Base-by-base conservation (phyloP, 2,329 filamentous ascomycete species). In the Samsoniella hepiali region DNA sequence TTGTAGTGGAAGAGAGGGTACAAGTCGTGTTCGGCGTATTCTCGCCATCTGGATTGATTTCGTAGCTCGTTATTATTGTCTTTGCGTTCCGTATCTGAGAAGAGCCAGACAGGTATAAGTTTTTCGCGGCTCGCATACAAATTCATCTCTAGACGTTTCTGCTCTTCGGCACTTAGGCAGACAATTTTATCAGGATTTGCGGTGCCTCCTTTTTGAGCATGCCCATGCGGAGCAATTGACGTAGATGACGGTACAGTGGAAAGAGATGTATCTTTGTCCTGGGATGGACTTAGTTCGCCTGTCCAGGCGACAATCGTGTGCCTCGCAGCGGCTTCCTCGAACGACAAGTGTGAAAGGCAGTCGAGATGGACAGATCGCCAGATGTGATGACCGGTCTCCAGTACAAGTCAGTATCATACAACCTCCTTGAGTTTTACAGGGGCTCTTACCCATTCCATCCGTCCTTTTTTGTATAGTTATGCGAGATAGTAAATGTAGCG, bases 1-100 rank as follows among this genome's bases (percentile, higher is more conserved):
- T 96, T 96, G 82, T 97, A 98, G 77, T 98, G 94, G 74, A 97
- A 93, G 15, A 97, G 84, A 1, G 91, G 92, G 78, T 96, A 97
- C 29, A 98, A 82, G 70, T 96, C 91, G 72, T 93, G 88, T 78
- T 97, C 93, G 15, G 93, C 91, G 75, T 94, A 98, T 47, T 90
- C 85, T 67, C 93, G 86, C 94, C 94, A 98, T 67, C 92, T 84
- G 32, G 83, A 82, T 78, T 97, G 93, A 70, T 97, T 91, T 69
- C 89, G 90, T 67, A 98, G 81, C 38, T 84, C 80, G 57, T 93
- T 84, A 42, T 91, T 90, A 40, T 90, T 83, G 0, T 85, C 82
- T 54, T 76, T 74, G 9, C 85, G 82, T 67, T 94, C 90, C 15
- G 83, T 79, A 68, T 91, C 89, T 68, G 96, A 92, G 5, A 85